These are phyloP conservation scores for Sonneratia caseolaris DNA, from an alignment of 345 rosid genomes.

Conservation along the genomic window DNA sequence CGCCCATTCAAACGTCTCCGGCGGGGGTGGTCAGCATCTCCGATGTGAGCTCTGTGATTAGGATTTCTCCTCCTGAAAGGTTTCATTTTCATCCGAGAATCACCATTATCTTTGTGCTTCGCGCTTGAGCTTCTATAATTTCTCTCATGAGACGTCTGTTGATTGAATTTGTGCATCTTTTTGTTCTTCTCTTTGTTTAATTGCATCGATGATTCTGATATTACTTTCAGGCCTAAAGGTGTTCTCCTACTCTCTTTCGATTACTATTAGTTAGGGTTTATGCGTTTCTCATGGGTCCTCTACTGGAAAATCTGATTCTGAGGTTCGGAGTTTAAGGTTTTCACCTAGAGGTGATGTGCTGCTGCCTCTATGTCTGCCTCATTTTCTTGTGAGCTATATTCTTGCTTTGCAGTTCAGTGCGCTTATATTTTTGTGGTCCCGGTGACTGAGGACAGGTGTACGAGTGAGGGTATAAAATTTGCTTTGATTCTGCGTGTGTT, in stretches of 20 bases:
- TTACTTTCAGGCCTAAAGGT: not conserved
- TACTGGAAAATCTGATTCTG: not conserved
- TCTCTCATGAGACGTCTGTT: not conserved
- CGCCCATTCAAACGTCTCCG: not conserved
- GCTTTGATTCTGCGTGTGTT: not conserved
- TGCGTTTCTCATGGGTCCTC: not conserved
- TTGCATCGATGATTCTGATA: not conserved
- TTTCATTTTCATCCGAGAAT: not conserved
- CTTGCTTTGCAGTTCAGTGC: not conserved
- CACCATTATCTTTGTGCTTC: not conserved
- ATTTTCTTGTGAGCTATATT: not conserved
- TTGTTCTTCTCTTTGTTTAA: not conserved
- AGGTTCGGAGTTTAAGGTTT: not conserved
- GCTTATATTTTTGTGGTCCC: not conserved
- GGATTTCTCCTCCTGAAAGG: not conserved
- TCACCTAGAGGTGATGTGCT: not conserved
- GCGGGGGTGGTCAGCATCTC: not conserved
- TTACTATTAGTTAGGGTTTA: not conserved
- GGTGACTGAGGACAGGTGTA: not conserved
- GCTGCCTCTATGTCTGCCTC: not conserved
- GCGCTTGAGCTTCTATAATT: not conserved
- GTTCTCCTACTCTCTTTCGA: not conserved
- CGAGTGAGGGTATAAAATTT: not conserved
- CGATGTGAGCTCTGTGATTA: not conserved
- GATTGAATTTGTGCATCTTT: not conserved